Evolutionary conservation across 345 rosid genomes (phyloP).

Genomic region (Hibiscus trionum): DNA sequence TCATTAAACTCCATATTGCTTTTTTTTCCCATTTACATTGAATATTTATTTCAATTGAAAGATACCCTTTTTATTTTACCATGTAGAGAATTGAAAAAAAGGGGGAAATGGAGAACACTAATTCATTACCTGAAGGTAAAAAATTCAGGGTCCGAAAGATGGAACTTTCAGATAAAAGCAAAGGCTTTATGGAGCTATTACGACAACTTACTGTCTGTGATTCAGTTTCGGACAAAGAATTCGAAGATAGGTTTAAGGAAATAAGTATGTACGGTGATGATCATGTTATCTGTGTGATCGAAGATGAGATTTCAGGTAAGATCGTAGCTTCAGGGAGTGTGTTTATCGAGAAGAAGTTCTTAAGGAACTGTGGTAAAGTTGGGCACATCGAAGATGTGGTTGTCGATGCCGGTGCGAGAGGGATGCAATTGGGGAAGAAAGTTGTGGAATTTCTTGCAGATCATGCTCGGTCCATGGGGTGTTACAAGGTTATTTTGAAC

Average conservation of each 20-base stretch:
- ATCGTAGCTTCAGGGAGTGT: constrained; percentile 66
- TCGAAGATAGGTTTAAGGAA: constrained; percentile 50
- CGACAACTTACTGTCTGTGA: constrained; percentile 53
- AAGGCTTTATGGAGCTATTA: constrained; percentile 69
- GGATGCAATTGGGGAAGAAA: constrained; percentile 62
- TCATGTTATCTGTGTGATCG: constrained; percentile 79
- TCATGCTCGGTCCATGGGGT: constrained; percentile 57
- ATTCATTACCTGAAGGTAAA: constrained; percentile 12
- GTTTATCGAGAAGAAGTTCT: constrained; percentile 76
- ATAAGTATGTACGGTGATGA: constrained; percentile 59
- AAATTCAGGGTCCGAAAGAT: constrained; percentile 45
- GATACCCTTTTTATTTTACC: neutral
- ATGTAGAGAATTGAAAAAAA: neutral
- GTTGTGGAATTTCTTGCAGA: constrained; percentile 44
- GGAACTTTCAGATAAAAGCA: constrained; percentile 59
- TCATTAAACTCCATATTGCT: neutral
- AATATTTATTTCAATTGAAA: neutral
- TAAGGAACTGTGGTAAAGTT: constrained; percentile 71
- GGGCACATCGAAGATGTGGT: constrained; percentile 92
- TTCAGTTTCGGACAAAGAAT: constrained; percentile 61
- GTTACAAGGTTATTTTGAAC: constrained; percentile 82
- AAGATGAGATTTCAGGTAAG: constrained; percentile 45
- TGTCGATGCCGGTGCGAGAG: constrained; percentile 59
- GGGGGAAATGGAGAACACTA: constrained; percentile 22
- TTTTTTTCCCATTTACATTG: neutral